phyloP scores from a whole-genome alignment of 2,329 filamentous ascomycete genomes.

The Colletotrichum coccodes region DNA sequence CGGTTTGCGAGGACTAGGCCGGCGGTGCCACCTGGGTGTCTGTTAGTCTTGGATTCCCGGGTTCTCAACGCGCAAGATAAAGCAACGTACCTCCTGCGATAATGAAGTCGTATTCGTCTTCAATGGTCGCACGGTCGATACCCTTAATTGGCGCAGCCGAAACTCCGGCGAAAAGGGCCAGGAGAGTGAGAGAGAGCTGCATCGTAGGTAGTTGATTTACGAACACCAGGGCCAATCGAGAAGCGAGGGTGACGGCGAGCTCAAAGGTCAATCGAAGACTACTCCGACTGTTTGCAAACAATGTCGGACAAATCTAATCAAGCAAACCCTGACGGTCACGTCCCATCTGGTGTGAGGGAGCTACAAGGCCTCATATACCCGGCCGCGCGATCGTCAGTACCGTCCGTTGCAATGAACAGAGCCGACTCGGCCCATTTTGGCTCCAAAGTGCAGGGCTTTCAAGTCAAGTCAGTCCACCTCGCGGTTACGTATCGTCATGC shows the following conservation, averaged over 20 bases:
- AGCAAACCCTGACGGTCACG: too few species aligned
- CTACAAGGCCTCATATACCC: background rate
- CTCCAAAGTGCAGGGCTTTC: background rate
- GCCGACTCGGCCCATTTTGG: background rate
- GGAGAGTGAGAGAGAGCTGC: slow-evolving; percentile 12
- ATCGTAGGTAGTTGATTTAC: background rate
- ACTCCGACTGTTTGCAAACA: background rate
- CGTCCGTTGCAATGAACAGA: background rate
- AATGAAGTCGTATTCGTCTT: slow-evolving; percentile 36
- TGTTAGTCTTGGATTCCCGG: background rate
- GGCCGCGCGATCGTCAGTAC: background rate
- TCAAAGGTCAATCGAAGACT: background rate
- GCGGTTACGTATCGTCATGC: slow-evolving; percentile 7
- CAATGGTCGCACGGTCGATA: slow-evolving; percentile 27
- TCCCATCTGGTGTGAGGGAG: too few species aligned
- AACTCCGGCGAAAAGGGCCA: slow-evolving; percentile 15
- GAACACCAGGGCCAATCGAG: too few species aligned
- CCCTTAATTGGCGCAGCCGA: slow-evolving; percentile 29
- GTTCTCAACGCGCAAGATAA: background rate
- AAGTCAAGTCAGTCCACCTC: background rate
- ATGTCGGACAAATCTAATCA: background rate
- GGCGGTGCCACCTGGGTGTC: slow-evolving; percentile 35
- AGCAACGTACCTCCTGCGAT: slow-evolving; percentile 32
- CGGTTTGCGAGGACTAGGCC: slow-evolving; percentile 40
- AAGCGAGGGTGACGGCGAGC: rapidly evolving